A percentile compares a stretch with the other conserved stretches of the same genome.
Evolutionary conservation across 495 filamentous ascomycete genomes (phyloP).

Genomic region (Hypoxylon fuscum): DNA sequence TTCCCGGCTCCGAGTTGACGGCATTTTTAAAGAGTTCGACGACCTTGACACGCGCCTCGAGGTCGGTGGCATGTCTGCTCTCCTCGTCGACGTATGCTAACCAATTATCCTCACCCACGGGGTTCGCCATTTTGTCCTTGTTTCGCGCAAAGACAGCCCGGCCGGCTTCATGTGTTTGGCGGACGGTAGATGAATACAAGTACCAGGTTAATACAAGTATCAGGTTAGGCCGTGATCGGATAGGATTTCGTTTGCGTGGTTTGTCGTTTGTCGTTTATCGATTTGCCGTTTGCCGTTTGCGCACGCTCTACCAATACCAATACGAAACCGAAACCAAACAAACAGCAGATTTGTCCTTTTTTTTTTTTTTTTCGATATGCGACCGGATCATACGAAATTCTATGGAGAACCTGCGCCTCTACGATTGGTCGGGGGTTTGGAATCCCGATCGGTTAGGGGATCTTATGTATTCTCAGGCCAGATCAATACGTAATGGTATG

Average conservation of each 20-base stretch:
- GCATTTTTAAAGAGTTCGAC: conserved; percentile 85
- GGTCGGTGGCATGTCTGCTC: conserved; percentile 56
- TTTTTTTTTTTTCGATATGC: conserved; percentile 28
- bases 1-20: conserved; percentile 81
- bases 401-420: conserved; percentile 7
- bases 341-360: conserved; percentile 32
- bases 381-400: conserved; percentile 26
- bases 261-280: conserved; percentile 12
- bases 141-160: conserved; percentile 36
- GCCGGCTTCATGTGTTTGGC: conserved; percentile 40
- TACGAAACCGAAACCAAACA: no score
- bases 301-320: conserved; percentile 7
- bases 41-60: conserved; percentile 71
- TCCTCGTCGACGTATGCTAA: conserved; percentile 62
- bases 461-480: conserved; percentile 1
- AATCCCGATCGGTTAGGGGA: conserved; percentile 24
- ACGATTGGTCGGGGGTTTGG: conserved; percentile 29
- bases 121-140: conserved; percentile 57
- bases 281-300: background rate
- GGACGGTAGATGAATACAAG: background rate
- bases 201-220: background rate
- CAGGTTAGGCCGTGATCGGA: conserved; percentile 11
- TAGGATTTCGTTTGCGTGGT: no score
- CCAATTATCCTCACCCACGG: conserved; percentile 66
- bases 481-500: conserved; percentile 21